These are phyloP conservation scores for Eleusine indica DNA, from an alignment of 176 grass and related monocot species.

Conservation along the genomic window DNA sequence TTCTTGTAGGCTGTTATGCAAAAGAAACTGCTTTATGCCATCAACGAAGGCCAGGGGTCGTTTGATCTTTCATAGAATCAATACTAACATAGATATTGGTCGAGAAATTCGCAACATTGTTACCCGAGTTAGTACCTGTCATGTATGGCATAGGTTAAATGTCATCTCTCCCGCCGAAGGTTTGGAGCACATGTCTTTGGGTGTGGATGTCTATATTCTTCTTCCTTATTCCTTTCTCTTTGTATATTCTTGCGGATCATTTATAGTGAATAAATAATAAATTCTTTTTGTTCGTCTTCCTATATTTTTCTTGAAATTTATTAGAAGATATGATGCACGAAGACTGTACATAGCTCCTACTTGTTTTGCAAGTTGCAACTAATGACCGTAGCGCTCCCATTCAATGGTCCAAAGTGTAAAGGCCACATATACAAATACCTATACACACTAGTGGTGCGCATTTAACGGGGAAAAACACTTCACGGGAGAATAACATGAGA, in stretches of 20 bases:
- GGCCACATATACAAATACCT: no score
- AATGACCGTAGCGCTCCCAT: no score
- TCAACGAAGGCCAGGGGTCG: slow-evolving; percentile 89
- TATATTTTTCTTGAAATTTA: neutral
- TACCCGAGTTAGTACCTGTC: slow-evolving; percentile 24
- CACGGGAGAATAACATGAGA: no score
- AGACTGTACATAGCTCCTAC: no score
- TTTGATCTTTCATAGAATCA: slow-evolving; percentile 89
- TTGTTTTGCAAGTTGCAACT: no score
- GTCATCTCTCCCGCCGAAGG: slow-evolving; percentile 10
- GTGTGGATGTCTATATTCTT: slow-evolving; percentile 20
- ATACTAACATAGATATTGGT: slow-evolving; percentile 51
- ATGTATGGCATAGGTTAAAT: slow-evolving; percentile 43
- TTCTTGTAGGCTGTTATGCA: slow-evolving; percentile 74
- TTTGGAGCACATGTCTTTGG: slow-evolving; percentile 22
- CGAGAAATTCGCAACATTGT: slow-evolving; percentile 13
- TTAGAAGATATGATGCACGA: neutral
- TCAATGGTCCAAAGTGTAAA: no score
- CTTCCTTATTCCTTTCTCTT: neutral
- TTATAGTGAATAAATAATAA: slow-evolving; percentile 37
- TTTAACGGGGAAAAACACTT: no score
- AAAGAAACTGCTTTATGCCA: slow-evolving; percentile 88
- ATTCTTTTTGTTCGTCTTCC: neutral
- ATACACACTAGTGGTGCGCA: no score
- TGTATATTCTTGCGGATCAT: slow-evolving; percentile 41